phyloP scores from a whole-genome alignment of 2,329 filamentous ascomycete genomes.

The Septoria petroselini region DNA sequence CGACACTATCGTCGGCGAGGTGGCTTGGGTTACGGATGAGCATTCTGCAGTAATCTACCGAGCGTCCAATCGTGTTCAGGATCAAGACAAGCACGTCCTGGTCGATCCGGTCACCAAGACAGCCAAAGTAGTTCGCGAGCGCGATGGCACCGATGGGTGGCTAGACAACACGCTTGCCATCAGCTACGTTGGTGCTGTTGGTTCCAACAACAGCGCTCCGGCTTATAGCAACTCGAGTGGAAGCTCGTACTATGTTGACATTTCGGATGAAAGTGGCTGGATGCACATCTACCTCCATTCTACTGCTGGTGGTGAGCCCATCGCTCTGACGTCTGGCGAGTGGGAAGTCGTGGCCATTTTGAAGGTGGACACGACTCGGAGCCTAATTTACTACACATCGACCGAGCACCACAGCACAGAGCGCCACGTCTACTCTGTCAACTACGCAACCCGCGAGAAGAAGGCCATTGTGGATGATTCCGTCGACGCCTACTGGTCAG shows the following conservation, averaged over 20 bases:
- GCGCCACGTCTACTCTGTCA: slow-evolving; percentile 65
- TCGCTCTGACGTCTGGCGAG: slow-evolving; percentile 53
- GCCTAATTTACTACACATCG: slow-evolving; percentile 63
- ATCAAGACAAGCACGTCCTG: slow-evolving; percentile 60
- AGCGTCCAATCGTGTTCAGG: slow-evolving; percentile 67
- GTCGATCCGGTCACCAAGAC: slow-evolving; percentile 53
- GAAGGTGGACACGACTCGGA: slow-evolving; percentile 56
- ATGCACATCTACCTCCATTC: slow-evolving; percentile 64
- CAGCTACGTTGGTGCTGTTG: slow-evolving; percentile 51
- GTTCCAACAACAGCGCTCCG: slow-evolving; percentile 30
- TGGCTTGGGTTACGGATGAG: slow-evolving; percentile 62
- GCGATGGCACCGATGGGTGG: slow-evolving; percentile 61
- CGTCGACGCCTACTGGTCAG: slow-evolving; percentile 58
- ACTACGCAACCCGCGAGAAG: slow-evolving; percentile 53
- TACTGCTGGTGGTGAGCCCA: slow-evolving; percentile 50
- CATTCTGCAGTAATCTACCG: slow-evolving; percentile 63
- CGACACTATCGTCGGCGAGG: slow-evolving; percentile 64
- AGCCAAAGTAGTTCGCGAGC: slow-evolving; percentile 52
- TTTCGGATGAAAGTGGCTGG: slow-evolving; percentile 65
- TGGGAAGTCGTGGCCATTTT: slow-evolving; percentile 63
- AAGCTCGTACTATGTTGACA: slow-evolving; percentile 59
- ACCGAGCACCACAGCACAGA: slow-evolving; percentile 65
- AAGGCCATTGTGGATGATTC: slow-evolving; percentile 61
- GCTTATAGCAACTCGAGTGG: slow-evolving; percentile 33
- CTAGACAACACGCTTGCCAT: slow-evolving; percentile 59